A percentile compares a stretch with the other conserved stretches of the same genome.
Conservation (phyloP, 305 asterid species). For the Caryopteris hybrid region DNA sequence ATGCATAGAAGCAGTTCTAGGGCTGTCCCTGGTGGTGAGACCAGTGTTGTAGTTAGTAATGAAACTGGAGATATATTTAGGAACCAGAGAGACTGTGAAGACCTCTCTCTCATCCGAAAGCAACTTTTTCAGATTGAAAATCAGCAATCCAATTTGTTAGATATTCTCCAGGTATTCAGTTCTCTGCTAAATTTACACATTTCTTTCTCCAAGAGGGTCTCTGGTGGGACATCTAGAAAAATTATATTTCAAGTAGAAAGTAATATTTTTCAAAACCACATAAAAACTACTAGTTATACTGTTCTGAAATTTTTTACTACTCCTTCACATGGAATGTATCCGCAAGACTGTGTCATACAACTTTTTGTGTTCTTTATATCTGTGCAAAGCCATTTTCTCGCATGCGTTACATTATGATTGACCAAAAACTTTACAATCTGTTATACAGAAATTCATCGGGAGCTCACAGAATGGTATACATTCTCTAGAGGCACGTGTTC, state of each 20-base stretch:
- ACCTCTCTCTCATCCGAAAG: constrained; percentile 56
- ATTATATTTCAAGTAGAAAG: no score
- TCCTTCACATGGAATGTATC: no score
- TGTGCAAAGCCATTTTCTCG: neutral
- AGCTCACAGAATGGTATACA: constrained; percentile 74
- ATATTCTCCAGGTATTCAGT: constrained; percentile 62
- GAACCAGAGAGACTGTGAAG: constrained; percentile 54
- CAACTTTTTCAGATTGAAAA: constrained; percentile 82
- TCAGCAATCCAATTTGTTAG: constrained; percentile 78
- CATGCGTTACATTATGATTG: neutral
- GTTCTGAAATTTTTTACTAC: no score
- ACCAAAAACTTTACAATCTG: neutral
- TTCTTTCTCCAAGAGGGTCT: neutral
- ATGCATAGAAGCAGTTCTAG: constrained; percentile 29
- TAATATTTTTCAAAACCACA: no score
- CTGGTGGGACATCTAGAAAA: no score
- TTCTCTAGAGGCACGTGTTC: constrained; percentile 75
- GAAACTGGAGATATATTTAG: constrained; percentile 33
- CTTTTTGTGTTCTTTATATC: no score
- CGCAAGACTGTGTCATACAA: no score
- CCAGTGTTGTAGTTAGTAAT: constrained; percentile 37
- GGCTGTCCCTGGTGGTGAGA: constrained; percentile 41
- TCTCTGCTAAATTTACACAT: neutral
- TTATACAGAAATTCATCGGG: constrained; percentile 62
- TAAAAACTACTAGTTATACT: no score